A percentile compares a stretch with the other conserved stretches of the same genome.
phyloP scores from a whole-genome alignment of 2,329 filamentous ascomycete species.

The Aspergillus ruber region DNA sequence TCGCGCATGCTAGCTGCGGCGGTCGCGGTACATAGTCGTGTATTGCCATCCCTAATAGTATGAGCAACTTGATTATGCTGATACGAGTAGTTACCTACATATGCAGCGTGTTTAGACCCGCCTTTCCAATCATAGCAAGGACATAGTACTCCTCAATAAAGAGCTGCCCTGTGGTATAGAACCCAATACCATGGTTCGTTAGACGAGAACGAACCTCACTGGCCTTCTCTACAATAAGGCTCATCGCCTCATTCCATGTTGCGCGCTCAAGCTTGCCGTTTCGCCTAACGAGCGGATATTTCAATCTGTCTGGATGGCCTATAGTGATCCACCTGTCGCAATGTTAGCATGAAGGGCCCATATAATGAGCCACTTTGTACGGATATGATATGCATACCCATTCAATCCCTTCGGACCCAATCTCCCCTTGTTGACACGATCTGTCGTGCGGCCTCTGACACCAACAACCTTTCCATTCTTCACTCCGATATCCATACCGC shows the following conservation, averaged over 20 bases:
- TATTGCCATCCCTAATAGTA: constrained; percentile 32
- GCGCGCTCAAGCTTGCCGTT: constrained; percentile 30
- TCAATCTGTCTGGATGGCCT: constrained; percentile 24
- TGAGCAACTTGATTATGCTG: neutral
- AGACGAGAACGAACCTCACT: constrained; percentile 24
- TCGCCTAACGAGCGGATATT: constrained; percentile 26
- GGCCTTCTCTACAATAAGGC: constrained; percentile 25
- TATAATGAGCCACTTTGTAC: neutral
- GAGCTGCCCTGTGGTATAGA: constrained; percentile 35
- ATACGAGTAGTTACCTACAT: constrained; percentile 20
- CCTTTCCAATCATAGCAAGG: constrained; percentile 34
- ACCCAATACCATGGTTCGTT: constrained; percentile 33
- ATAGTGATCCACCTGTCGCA: constrained; percentile 22
- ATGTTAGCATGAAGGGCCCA: neutral
- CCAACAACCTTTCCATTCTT: constrained; percentile 32
- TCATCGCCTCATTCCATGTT: constrained; percentile 36
- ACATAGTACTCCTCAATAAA: constrained; percentile 38
- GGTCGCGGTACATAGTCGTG: constrained; percentile 34
- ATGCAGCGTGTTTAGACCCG: constrained; percentile 32
- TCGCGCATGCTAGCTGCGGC: constrained; percentile 35
- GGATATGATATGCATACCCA: constrained; percentile 14
- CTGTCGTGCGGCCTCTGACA: constrained; percentile 26
- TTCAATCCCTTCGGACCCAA: constrained; percentile 31
- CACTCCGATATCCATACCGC: constrained; percentile 30
- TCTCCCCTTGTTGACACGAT: constrained; percentile 31